These are phyloP conservation scores for Citrus glauca DNA, from an alignment of 345 rosid genomes.

Conservation along the genomic window DNA sequence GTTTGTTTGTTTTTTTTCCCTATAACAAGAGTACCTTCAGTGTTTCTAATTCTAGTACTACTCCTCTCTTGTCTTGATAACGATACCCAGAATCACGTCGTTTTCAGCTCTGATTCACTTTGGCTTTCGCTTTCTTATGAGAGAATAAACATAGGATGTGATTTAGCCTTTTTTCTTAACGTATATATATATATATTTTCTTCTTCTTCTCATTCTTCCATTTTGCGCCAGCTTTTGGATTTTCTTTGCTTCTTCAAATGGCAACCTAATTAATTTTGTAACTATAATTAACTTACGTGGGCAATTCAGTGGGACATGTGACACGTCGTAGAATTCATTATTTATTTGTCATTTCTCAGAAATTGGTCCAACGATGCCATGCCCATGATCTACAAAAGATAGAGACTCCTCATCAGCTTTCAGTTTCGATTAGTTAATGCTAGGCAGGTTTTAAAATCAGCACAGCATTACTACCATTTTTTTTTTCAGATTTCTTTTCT, in stretches of 20 bases:
- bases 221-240: not conserved
- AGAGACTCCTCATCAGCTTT: too few species aligned
- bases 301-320: not conserved
- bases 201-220: too few species aligned
- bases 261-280: not conserved
- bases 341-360: not conserved
- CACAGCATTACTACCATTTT: too few species aligned
- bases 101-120: conserved; percentile 11
- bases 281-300: not conserved
- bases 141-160: not conserved
- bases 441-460: too few species aligned
- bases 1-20: too few species aligned
- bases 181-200: too few species aligned
- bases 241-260: not conserved
- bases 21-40: not conserved
- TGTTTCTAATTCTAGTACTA: not conserved
- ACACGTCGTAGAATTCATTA: not conserved
- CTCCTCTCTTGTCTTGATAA: not conserved
- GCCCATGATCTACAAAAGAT: too few species aligned
- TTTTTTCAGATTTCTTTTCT: too few species aligned
- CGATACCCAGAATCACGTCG: not conserved
- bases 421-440: too few species aligned
- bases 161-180: not conserved
- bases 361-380: too few species aligned
- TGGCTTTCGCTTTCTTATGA: not conserved